These are phyloP conservation scores for Gentiana dahurica DNA, from an alignment of 257 asterid genomes.

Conservation along the genomic window DNA sequence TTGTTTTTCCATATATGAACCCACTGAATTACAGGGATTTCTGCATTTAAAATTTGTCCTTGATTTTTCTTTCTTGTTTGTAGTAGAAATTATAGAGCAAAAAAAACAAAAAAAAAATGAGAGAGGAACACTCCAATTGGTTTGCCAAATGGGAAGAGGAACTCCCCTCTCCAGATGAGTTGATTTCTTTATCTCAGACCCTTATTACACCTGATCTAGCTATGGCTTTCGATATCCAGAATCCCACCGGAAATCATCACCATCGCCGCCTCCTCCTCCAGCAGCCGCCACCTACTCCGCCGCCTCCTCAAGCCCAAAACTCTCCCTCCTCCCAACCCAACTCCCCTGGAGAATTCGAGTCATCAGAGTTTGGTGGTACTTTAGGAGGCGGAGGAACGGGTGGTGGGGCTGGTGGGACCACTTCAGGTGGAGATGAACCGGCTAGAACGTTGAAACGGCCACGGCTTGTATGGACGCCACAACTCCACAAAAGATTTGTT, in stretches of 20 bases:
- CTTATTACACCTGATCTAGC: constrained; percentile 73
- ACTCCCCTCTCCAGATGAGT: constrained; percentile 65
- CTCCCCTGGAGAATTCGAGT: constrained; percentile 55
- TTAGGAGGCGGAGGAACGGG: constrained; percentile 10
- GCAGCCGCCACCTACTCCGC: constrained; percentile 10
- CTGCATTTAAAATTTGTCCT: too few relatives aligned
- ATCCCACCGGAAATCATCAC: constrained; percentile 25
- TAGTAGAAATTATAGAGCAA: too few relatives aligned
- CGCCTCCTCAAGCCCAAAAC: constrained; percentile 3
- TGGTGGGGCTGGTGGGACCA: constrained; percentile 15
- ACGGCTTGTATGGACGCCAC: constrained; percentile 36
- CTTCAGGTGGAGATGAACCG: constrained; percentile 27
- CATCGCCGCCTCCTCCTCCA: constrained; percentile 16
- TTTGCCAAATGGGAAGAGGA: constrained; percentile 80
- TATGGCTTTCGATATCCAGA: constrained; percentile 53
- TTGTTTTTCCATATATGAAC: too few relatives aligned
- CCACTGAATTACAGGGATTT: too few relatives aligned
- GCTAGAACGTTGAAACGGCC: constrained; percentile 37
- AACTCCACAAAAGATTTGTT: too few relatives aligned
- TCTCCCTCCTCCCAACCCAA: constrained; percentile 32
- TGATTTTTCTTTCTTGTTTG: too few relatives aligned
- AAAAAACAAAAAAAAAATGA: constrained; percentile 26
- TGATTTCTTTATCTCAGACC: constrained; percentile 68
- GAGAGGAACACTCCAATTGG: constrained; percentile 78
- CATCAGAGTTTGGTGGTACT: constrained; percentile 42